A percentile compares a stretch with the other conserved stretches of the same genome.
Conservation (phyloP, 1,284 basidiomycete genomes). For the Flammula alnicola region DNA sequence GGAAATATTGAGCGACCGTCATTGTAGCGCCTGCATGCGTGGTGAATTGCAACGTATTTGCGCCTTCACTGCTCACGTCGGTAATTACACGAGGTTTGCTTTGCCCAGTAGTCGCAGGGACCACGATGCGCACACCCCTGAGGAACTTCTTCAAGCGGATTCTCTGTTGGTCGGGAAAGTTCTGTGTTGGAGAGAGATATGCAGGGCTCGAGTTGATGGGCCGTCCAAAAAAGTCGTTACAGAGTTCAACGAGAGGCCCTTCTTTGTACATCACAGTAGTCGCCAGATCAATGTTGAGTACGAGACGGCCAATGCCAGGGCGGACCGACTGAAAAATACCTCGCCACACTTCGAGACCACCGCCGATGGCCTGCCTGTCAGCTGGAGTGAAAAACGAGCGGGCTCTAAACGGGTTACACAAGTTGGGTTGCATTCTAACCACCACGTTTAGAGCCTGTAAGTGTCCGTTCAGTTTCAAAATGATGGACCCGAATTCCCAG, state of each 20-base stretch:
- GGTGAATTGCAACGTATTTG: conserved; percentile 51
- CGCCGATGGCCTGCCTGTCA: conserved; percentile 60
- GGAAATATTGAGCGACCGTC: conserved; percentile 67
- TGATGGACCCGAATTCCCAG: neutral
- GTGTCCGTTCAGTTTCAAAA: too few relatives aligned
- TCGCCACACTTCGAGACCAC: conserved; percentile 69
- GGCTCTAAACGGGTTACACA: conserved; percentile 70
- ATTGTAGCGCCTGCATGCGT: conserved; percentile 49
- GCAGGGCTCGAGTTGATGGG: conserved; percentile 32
- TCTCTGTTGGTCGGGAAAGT: conserved; percentile 55
- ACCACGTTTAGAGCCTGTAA: conserved; percentile 71
- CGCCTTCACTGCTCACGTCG: conserved; percentile 53
- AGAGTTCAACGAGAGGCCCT: conserved; percentile 50
- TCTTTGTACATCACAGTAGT: conserved; percentile 74
- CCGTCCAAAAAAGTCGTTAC: conserved; percentile 57
- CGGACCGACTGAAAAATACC: conserved; percentile 76
- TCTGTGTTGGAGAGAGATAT: conserved; percentile 44
- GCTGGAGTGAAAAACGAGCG: conserved; percentile 72
- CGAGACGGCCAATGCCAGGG: conserved; percentile 62
- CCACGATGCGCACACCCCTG: conserved; percentile 53
- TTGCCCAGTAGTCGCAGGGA: conserved; percentile 36
- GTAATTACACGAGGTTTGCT: conserved; percentile 51
- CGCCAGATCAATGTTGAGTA: conserved; percentile 78
- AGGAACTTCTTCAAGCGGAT: conserved; percentile 63
- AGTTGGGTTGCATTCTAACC: conserved; percentile 70